Conservation (phyloP, 176 grass and related monocot species). For the Rhipidocladum racemiflorum region DNA sequence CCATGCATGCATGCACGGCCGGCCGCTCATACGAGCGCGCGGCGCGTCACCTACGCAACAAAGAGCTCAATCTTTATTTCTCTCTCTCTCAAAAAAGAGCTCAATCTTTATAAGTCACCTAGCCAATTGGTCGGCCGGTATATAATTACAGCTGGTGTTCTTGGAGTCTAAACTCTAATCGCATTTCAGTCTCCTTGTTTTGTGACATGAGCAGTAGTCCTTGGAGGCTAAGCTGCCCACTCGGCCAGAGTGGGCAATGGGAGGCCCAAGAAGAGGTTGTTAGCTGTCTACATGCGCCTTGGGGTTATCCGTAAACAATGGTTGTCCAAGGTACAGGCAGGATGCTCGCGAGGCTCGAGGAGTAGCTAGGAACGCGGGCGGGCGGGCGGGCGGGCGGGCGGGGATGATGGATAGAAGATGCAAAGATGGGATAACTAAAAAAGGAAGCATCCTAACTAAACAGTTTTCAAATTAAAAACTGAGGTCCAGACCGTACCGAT, state of each 20-base stretch:
- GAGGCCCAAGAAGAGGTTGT: conserved; percentile 9
- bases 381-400: too few species aligned
- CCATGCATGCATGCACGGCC: neutral
- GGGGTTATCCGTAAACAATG: conserved; percentile 7
- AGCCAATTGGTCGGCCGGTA: neutral
- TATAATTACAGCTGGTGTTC: neutral
- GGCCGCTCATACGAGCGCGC: neutral
- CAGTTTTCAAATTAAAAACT: too few species aligned
- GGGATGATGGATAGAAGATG: neutral
- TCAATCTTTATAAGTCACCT: neutral
- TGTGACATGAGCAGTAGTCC: neutral
- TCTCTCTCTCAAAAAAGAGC: too few species aligned
- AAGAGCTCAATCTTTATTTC: neutral
- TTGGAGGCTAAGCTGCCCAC: neutral
- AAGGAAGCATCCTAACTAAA: too few species aligned
- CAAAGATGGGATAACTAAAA: neutral
- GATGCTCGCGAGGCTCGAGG: neutral
- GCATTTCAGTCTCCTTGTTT: neutral
- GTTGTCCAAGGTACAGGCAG: neutral
- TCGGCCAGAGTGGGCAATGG: neutral
- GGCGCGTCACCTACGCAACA: neutral
- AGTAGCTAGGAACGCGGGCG: neutral
- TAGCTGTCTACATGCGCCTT: conserved; percentile 19
- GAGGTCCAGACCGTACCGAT: too few species aligned
- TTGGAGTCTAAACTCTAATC: neutral